Conservation (phyloP, 2,329 filamentous ascomycete species). For the Scopulariopsis brevicaulis region DNA sequence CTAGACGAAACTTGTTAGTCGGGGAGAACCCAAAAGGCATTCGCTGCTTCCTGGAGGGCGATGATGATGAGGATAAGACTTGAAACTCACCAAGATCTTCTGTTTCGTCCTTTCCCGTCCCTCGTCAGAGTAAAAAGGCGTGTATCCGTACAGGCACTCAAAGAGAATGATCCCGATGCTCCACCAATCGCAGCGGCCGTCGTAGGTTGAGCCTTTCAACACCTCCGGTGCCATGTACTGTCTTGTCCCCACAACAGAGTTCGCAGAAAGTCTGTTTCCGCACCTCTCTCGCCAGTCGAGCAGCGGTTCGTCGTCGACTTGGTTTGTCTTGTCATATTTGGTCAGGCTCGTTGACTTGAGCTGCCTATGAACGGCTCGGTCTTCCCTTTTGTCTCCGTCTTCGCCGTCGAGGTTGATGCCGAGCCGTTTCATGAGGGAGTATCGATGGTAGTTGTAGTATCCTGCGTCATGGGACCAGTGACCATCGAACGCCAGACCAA, state of each 20-base stretch:
- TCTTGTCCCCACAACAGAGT: slow-evolving; percentile 86
- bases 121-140: slow-evolving; percentile 76
- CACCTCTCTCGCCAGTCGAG: slow-evolving; percentile 59
- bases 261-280: slow-evolving; percentile 61
- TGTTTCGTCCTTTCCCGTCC: slow-evolving; percentile 71
- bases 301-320: slow-evolving; percentile 22
- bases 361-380: slow-evolving; percentile 1
- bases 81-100: slow-evolving; percentile 59
- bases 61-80: too few relatives aligned
- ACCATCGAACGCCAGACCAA: slow-evolving; percentile 88
- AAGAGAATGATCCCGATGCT: slow-evolving; percentile 90
- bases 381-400: slow-evolving; percentile 2
- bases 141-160: slow-evolving; percentile 87
- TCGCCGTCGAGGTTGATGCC: slow-evolving; percentile 37
- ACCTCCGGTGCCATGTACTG: slow-evolving; percentile 99
- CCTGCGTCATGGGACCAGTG: slow-evolving; percentile 87
- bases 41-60: too few relatives aligned
- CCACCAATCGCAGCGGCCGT: slow-evolving; percentile 95
- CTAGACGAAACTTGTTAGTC: slow-evolving; percentile 24
- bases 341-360: background rate
- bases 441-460: slow-evolving; percentile 77
- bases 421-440: slow-evolving; percentile 66
- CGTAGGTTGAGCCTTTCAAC: slow-evolving; percentile 69
- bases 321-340: slow-evolving; percentile 8
- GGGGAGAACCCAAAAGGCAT: background rate